These are phyloP conservation scores for Epichloe brachyelytri DNA, from an alignment of 2,329 filamentous ascomycete species.

Conservation along the genomic window DNA sequence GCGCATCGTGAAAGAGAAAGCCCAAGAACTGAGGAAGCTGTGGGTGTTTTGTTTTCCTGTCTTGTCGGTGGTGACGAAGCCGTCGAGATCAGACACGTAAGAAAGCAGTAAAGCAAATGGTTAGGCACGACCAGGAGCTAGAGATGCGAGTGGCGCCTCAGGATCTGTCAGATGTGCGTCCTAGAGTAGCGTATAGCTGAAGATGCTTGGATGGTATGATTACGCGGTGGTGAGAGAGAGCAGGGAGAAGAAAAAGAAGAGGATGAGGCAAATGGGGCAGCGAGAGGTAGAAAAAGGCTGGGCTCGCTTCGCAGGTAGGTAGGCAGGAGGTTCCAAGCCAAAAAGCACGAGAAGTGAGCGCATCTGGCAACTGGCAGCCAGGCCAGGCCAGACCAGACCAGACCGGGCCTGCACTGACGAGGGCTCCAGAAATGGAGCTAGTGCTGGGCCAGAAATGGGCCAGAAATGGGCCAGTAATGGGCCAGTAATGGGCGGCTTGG, in stretches of 20 bases:
- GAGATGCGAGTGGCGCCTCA: conserved; percentile 5
- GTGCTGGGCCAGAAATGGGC: neutral
- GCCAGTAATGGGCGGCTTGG: conserved; percentile 1
- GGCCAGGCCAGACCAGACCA: neutral
- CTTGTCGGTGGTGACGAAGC: neutral
- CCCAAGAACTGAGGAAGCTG: neutral
- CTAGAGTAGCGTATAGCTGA: conserved; percentile 2
- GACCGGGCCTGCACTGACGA: neutral
- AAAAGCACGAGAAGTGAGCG: too few relatives aligned
- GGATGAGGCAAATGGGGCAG: conserved; percentile 1
- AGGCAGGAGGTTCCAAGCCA: neutral
- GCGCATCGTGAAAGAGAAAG: conserved; percentile 23
- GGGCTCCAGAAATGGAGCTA: neutral
- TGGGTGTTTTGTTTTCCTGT: neutral
- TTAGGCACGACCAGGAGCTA: conserved; percentile 1
- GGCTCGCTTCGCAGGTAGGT: neutral
- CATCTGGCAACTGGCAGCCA: too few relatives aligned
- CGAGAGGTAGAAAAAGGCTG: conserved; percentile 5
- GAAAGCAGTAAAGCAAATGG: conserved; percentile 2
- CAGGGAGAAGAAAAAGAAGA: neutral
- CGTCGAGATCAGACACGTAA: neutral
- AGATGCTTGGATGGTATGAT: conserved; percentile 8
- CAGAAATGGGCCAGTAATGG: neutral
- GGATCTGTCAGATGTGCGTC: conserved; percentile 3
- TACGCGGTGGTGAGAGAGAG: conserved; percentile 2